Conservation (phyloP, 176 grass and related monocot species). For the Aegilops umbellulata region DNA sequence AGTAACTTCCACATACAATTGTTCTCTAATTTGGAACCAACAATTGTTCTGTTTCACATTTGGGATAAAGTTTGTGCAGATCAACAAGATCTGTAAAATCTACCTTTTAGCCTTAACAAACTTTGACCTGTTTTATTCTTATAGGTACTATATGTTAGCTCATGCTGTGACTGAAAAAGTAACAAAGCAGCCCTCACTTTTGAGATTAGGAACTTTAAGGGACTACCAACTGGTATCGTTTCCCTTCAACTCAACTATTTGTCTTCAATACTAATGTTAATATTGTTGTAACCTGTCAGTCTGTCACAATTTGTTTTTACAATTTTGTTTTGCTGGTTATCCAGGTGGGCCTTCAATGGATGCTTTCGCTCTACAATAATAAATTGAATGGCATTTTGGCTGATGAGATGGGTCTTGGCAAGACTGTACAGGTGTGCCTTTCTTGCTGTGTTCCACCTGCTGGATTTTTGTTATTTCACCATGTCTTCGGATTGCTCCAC, state of each 20-base stretch:
- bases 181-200: constrained; percentile 83
- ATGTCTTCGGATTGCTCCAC: background rate
- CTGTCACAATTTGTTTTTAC: constrained; percentile 2
- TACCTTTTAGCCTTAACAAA: constrained; percentile 8
- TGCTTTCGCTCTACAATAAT: constrained; percentile 99
- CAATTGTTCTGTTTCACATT: constrained; percentile 21
- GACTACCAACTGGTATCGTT: constrained; percentile 88
- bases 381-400: constrained; percentile 99
- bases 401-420: constrained; percentile 99
- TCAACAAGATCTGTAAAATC: background rate
- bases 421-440: constrained; percentile 90
- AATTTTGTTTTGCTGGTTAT: constrained; percentile 25
- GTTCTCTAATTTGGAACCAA: background rate
- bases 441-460: constrained; percentile 21
- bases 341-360: constrained; percentile 98
- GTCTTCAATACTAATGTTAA: constrained; percentile 11
- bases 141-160: constrained; percentile 95
- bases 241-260: constrained; percentile 33
- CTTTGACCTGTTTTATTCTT: constrained; percentile 6
- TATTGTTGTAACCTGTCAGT: background rate
- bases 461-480: constrained; percentile 8
- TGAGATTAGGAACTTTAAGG: constrained; percentile 88
- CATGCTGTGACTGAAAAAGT: constrained; percentile 97
- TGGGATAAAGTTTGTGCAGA: background rate
- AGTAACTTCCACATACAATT: background rate